Conservation (phyloP, 805 yeast genomes). For the Lipomyces chichibuensis region DNA sequence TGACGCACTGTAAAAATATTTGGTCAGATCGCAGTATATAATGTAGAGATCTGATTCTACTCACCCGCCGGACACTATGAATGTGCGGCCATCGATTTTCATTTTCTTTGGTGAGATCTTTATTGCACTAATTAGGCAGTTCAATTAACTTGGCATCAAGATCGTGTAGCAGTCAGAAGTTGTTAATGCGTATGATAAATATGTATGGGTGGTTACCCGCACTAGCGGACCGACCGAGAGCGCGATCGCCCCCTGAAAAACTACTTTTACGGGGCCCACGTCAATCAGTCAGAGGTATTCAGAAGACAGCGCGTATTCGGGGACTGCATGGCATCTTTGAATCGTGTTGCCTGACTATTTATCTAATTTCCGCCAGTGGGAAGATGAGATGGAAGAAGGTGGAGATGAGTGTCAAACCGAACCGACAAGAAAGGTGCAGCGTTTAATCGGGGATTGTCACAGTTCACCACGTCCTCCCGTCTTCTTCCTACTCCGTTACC, state of each 20-base stretch:
- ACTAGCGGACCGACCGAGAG: no score
- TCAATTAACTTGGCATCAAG: no score
- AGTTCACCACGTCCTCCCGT: no score
- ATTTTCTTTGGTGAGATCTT: background rate
- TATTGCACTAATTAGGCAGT: no score
- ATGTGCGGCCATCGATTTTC: constrained; percentile 19
- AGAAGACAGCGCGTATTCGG: background rate
- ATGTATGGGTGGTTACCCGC: background rate
- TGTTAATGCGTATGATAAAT: no score
- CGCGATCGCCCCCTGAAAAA: no score
- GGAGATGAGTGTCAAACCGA: no score
- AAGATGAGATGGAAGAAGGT: background rate
- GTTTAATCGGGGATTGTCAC: background rate
- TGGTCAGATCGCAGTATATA: background rate
- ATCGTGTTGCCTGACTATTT: background rate
- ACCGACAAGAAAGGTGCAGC: background rate
- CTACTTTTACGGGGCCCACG: no score
- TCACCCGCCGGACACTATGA: constrained; percentile 31
- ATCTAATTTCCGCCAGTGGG: background rate
- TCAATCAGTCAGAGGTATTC: background rate
- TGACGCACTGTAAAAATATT: constrained; percentile 17
- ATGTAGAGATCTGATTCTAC: background rate
- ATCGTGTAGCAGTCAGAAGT: no score
- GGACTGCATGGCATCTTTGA: background rate
- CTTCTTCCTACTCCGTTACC: no score